Base-by-base conservation (phyloP, 345 rosid species). In the Adansonia digitata region DNA sequence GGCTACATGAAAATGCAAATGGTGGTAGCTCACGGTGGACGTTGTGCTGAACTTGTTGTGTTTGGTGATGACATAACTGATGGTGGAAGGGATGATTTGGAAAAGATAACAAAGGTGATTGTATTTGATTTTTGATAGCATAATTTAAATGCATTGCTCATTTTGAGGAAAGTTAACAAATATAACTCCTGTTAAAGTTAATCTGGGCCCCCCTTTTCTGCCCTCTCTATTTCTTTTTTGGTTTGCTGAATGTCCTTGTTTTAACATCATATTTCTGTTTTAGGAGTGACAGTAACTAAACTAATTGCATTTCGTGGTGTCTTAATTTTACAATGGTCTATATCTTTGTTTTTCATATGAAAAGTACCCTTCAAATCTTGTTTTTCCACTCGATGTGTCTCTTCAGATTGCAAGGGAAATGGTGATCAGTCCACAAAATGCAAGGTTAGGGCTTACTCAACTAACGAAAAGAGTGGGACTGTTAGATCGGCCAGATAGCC, bases 1-100 rank as follows among this genome's bases (percentile, higher is more conserved):
- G 98, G 98, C 67, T 94, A 94, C 84, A 85, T 94, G 98, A 90
- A 88, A 84, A 94, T 94, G 98, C 98, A 94, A 86, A 94, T 92
- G 97, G 95, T 92, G 78, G 97, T 94, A 68, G 91, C 98, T 83
- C 97, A 94, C 77, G 98, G 97, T 69, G 98, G 98, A 31, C 90
- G 90, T 7, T 94, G 98, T 85, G 97, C 98, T 62, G 98, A 94
- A 75, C 85, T 80, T 62, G 80, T 94, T 76, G 90, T 94, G 65
- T 91, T 86, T 75, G 97, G 97, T 0, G 89, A 92, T 80, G 91
- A 94, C 71, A 77, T 94, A 74, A 94, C 94, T 60, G 97, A 94
- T 85, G 98, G 97, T 75, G 98, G 98, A 77, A 85, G 80, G 82
- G 97, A 94, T 85, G 98, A 94, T 80, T 85, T 92, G 66, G 91